phyloP scores from a whole-genome alignment of 2,329 filamentous ascomycete species.

The Chaetomiaceae sp. region DNA sequence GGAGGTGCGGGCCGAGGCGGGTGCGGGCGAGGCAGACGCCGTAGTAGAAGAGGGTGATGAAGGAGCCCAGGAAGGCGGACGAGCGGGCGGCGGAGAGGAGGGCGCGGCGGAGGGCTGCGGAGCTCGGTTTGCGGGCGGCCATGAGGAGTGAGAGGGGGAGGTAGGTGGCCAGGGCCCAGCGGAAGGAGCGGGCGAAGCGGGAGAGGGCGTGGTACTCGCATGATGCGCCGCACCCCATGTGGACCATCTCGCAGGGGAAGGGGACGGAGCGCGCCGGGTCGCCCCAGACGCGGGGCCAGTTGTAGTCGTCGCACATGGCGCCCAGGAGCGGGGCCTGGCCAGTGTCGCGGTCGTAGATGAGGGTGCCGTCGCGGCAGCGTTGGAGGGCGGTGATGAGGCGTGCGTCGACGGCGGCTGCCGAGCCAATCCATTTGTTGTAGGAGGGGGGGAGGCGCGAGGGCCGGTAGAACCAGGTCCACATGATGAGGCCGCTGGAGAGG shows the following conservation, averaged over 20 bases:
- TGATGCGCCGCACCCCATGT: slow-evolving; percentile 69
- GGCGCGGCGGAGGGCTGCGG: slow-evolving; percentile 41
- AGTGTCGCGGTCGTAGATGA: slow-evolving; percentile 69
- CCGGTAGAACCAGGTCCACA: slow-evolving; percentile 85
- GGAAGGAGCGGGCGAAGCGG: slow-evolving; percentile 65
- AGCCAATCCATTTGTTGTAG: slow-evolving; percentile 78
- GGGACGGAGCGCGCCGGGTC: slow-evolving; percentile 65
- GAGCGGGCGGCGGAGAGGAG: slow-evolving; percentile 60
- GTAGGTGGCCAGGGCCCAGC: slow-evolving; percentile 71
- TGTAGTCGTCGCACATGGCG: slow-evolving; percentile 67
- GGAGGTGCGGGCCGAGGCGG: slow-evolving; percentile 63
- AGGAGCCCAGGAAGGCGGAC: slow-evolving; percentile 71
- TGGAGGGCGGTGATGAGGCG: slow-evolving; percentile 72
- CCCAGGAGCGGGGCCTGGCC: slow-evolving; percentile 63
- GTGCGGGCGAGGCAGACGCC: slow-evolving; percentile 74
- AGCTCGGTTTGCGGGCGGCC: slow-evolving; percentile 31
- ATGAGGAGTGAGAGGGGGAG: slow-evolving; percentile 68
- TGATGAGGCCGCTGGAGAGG: slow-evolving; percentile 66
- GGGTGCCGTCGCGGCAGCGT: slow-evolving; percentile 55
- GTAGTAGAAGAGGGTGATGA: slow-evolving; percentile 79
- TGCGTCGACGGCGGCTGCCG: slow-evolving; percentile 67
- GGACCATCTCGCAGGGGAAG: slow-evolving; percentile 78
- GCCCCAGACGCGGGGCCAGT: slow-evolving; percentile 64
- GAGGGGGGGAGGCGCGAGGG: slow-evolving; percentile 64
- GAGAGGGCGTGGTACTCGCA: slow-evolving; percentile 70